A percentile compares a stretch with the other conserved stretches of the same genome.
These are phyloP conservation scores for Aristolochia californica DNA, from an alignment of 164 flowering plant species.

Conservation along the genomic window DNA sequence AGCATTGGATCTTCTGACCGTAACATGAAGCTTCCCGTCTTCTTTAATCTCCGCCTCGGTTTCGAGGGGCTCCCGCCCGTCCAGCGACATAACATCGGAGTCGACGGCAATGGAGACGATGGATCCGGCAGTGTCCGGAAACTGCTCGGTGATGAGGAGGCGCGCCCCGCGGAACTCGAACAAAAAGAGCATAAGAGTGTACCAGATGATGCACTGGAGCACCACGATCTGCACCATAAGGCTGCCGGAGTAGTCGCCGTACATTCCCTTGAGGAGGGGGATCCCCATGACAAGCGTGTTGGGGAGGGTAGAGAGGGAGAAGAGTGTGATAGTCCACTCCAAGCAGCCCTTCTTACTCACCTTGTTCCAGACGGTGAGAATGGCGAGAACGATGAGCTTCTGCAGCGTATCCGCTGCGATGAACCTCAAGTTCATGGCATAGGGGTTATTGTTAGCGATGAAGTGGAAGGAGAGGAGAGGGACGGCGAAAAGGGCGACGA, in stretches of 20 bases:
- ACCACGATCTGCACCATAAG: conserved; percentile 92
- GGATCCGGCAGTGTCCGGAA: conserved; percentile 75
- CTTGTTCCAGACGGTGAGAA: conserved; percentile 41
- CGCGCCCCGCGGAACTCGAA: conserved; percentile 78
- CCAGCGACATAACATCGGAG: conserved; percentile 74
- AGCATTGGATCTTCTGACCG: conserved; percentile 72
- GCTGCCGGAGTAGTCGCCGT: conserved; percentile 58
- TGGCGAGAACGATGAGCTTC: conserved; percentile 51
- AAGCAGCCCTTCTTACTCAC: conserved; percentile 46
- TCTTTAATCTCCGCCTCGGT: conserved; percentile 74
- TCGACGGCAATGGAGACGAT: conserved; percentile 81
- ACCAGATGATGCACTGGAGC: conserved; percentile 90
- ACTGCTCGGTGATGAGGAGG: conserved; percentile 73
- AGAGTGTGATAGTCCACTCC: conserved; percentile 81
- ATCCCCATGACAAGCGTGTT: conserved; percentile 96
- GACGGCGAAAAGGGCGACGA: conserved; percentile 88
- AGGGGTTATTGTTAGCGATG: conserved; percentile 70
- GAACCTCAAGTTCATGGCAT: conserved; percentile 70
- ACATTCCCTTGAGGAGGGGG: conserved; percentile 85
- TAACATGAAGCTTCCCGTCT: conserved; percentile 77
- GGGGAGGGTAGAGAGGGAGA: conserved; percentile 78
- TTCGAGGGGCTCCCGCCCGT: conserved; percentile 59
- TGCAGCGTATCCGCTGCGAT: conserved; percentile 90
- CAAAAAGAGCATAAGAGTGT: conserved; percentile 81
- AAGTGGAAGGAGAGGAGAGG: conserved; percentile 93